phyloP scores from a whole-genome alignment of 2,329 filamentous ascomycete species.

The Alternaria dauci region DNA sequence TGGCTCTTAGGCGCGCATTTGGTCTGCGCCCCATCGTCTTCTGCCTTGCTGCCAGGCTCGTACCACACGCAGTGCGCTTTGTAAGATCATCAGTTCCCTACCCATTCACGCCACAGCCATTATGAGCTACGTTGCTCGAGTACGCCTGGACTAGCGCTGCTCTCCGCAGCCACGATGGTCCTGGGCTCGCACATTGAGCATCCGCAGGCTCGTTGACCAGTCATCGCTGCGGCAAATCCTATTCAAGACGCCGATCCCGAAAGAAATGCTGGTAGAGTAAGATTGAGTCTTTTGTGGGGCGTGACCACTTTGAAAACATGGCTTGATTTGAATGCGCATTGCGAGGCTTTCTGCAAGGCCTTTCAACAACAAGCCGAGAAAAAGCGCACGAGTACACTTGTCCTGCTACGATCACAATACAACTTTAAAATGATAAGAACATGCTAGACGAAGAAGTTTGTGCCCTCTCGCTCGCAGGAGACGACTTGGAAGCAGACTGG shows the following conservation, averaged over 20 bases:
- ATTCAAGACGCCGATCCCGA: background rate
- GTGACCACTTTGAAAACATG: background rate
- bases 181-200: background rate
- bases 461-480: background rate
- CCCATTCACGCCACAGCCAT: background rate
- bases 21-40: background rate
- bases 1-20: background rate
- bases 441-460: background rate
- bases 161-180: background rate
- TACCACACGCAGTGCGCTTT: background rate
- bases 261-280: background rate
- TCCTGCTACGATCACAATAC: background rate
- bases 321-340: background rate
- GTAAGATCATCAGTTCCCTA: background rate
- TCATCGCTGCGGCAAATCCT: background rate
- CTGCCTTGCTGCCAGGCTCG: background rate
- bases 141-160: background rate
- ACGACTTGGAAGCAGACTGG: background rate
- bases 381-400: background rate
- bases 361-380: background rate
- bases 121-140: background rate
- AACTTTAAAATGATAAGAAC: background rate
- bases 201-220: background rate
- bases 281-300: background rate
- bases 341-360: background rate